Base-by-base conservation (phyloP, 257 asterid species). In the Solanum lignicaule region DNA sequence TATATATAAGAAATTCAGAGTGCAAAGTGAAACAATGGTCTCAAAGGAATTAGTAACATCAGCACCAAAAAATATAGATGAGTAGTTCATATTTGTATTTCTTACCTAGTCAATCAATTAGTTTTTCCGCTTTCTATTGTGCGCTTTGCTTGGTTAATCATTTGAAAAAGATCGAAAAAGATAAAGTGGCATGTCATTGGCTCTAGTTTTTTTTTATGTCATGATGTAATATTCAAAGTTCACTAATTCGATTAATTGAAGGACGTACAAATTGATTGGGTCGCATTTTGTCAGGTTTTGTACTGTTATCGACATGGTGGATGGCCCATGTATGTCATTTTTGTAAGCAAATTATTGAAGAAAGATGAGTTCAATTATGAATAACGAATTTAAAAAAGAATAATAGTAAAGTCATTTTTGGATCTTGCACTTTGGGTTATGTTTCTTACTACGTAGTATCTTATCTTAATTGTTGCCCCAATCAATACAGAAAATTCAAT, bases 1-100 rank as follows among this genome's bases (percentile, higher is more conserved):
- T 73, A 94, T 94, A 62, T 94, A 94, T 60, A 93, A 93, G 92
- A 94, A 89, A 90, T 93, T 92, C 21, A 91, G 93, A 65, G 93
- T 90, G 82, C 88, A 93, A 48, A 75, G 48, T 12, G 41, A 86
- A 86, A 25, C 43, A 68, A 27, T 74, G 14, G 48, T 18, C 16
- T 73, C 81, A 33, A 33, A 32, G 48, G 82, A 39, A 35, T 35
- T 4, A 35, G 29, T 74, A 35, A 75, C 55, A 23, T n/a, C 32
- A 11, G 1, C 0, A 10, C 55, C 48, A 75, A 75, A 36, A 15
- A 60, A 23, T 21, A 75, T 75, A 36, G 32, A 21, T 21, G n/a
- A 27, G 83, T 36, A 75, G 55, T 74, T 74, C 9, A 16, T 73
- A 73, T 3, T 69, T 69, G 21, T 69, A 15, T 69, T 69, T 20